Conservation (phyloP, 139 green algal genomes). For the Yamagishiella unicocca region DNA sequence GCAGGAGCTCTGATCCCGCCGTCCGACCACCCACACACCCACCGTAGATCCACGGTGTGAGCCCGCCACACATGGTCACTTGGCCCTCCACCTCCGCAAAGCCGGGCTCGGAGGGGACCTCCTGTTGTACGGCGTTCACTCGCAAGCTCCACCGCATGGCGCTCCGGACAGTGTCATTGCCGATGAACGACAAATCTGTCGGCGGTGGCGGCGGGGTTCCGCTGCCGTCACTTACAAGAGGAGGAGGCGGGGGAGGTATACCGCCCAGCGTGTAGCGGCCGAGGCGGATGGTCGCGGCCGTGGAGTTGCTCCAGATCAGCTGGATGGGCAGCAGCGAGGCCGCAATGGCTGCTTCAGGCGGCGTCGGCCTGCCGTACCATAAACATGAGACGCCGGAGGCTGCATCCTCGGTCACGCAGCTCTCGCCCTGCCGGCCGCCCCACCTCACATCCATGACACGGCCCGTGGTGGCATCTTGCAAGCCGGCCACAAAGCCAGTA, state of each 20-base stretch:
- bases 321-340: not conserved
- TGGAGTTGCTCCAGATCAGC: not conserved
- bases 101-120: not conserved
- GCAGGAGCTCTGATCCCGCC: not conserved
- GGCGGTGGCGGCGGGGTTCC: not conserved
- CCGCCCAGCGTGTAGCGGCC: not conserved
- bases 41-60: conserved; percentile 1
- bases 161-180: not conserved
- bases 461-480: not conserved
- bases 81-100: not conserved
- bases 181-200: not conserved
- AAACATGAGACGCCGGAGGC: not conserved
- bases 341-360: not conserved
- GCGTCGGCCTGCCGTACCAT: not conserved
- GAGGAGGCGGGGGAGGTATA: too few relatives aligned
- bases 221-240: not conserved
- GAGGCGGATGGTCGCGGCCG: not conserved
- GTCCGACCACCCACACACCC: not conserved
- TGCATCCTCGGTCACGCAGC: not conserved
- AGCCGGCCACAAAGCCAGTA: not conserved
- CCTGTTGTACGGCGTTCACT: not conserved
- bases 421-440: not conserved
- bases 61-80: not conserved
- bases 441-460: not conserved
- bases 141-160: not conserved